A percentile compares a stretch with the other conserved stretches of the same genome.
Conservation (phyloP, 2,329 filamentous ascomycete species). For the Ceratocystis eucalypticola region DNA sequence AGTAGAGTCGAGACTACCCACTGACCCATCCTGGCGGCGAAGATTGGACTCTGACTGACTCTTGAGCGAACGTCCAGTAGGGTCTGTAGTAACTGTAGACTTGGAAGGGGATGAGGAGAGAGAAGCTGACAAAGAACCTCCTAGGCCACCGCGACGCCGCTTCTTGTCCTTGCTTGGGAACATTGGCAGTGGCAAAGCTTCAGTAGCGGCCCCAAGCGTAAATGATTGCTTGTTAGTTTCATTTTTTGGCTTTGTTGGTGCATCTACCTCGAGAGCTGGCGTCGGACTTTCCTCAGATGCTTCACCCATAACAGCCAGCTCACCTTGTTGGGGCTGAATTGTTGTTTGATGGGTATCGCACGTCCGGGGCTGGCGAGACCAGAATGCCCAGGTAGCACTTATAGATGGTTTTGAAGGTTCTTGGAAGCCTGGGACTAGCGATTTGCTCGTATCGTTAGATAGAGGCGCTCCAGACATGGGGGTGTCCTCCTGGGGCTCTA, state of each 20-base stretch:
- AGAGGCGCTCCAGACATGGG: background rate
- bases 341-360: background rate
- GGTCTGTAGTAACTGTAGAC: conserved; percentile 22
- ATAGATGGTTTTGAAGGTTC: conserved; percentile 24
- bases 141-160: background rate
- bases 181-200: background rate
- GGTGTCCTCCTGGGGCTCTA: background rate
- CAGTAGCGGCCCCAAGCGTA: background rate
- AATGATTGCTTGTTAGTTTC: background rate
- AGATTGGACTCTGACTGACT: background rate
- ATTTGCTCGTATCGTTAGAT: background rate
- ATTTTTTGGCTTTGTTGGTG: background rate
- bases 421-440: background rate
- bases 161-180: conserved; percentile 5
- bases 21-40: conserved; percentile 3
- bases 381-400: conserved; percentile 68
- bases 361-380: conserved; percentile 47
- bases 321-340: conserved; percentile 29
- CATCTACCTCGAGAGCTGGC: conserved; percentile 25
- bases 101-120: conserved; percentile 25
- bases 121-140: conserved; percentile 25
- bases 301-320: conserved; percentile 45
- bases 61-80: conserved; percentile 19
- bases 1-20: conserved; percentile 7
- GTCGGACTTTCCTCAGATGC: conserved; percentile 42